Evolutionary conservation across 805 yeast genomes (phyloP).

Genomic region (Alloascoidea hylecoeti): DNA sequence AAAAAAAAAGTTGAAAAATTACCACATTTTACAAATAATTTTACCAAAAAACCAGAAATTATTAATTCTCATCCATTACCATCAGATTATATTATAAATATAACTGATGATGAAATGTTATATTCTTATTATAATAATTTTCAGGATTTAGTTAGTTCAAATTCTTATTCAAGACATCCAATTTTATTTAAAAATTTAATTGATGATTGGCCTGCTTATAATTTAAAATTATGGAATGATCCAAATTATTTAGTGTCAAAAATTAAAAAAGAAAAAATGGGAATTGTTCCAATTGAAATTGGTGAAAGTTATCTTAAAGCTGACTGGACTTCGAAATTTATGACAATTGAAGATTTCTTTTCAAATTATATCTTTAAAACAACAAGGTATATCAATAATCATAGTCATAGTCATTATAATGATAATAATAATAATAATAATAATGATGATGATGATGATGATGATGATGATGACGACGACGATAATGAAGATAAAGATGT

Average conservation of each 20-base stretch:
- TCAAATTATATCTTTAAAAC: conserved; percentile 5
- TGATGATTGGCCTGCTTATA: conserved; percentile 8
- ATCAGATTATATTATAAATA: background rate
- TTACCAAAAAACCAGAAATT: background rate
- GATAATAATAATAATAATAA: no score
- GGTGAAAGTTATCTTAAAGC: conserved; percentile 10
- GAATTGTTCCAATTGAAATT: conserved; percentile 14
- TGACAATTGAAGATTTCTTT: conserved; percentile 8
- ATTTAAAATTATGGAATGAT: conserved; percentile 9
- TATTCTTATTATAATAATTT: background rate
- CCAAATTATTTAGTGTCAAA: conserved; percentile 7
- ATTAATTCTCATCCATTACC: background rate
- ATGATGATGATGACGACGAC: no score
- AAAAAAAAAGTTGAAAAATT: background rate
- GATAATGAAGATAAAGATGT: background rate
- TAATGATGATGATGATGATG: no score
- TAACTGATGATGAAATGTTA: background rate
- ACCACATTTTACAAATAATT: background rate
- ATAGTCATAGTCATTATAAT: no score
- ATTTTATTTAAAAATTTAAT: background rate
- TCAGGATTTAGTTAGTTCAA: background rate
- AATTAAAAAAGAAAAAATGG: conserved; percentile 5
- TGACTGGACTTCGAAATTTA: conserved; percentile 10
- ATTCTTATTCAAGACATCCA: background rate
- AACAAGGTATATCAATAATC: no score